Percentiles rank a stretch among this genome's conserved stretches.
Evolutionary conservation across 1,284 basidiomycete species (phyloP).

Genomic region (Cutaneotrichosporon cutaneum): DNA sequence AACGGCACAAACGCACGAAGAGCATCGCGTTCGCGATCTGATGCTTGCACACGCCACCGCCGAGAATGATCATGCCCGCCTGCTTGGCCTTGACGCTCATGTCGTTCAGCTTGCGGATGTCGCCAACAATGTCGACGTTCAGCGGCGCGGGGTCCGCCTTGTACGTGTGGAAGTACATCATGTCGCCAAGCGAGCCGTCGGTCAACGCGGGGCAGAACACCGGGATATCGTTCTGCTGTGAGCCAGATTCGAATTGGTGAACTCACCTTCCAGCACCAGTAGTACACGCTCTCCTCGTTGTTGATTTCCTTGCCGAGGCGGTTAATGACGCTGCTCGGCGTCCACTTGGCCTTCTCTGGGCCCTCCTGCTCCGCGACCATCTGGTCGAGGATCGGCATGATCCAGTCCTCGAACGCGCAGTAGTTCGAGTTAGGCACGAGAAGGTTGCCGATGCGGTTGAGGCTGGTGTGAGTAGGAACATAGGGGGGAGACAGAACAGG

Average conservation of each 20-base stretch:
- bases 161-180: constrained; percentile 99
- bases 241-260: background rate
- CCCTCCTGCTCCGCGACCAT: constrained; percentile 84
- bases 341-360: constrained; percentile 61
- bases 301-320: constrained; percentile 92
- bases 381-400: constrained; percentile 85
- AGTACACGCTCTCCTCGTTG: constrained; percentile 95
- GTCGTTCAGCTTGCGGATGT: constrained; percentile 91
- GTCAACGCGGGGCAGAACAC: constrained; percentile 98
- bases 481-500: background rate
- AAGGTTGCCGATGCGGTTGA: constrained; percentile 98
- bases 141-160: constrained; percentile 73
- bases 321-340: constrained; percentile 88
- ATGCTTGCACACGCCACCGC: constrained; percentile 98
- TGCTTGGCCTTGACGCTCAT: constrained; percentile 81
- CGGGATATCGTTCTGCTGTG: constrained; percentile 84
- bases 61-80: constrained; percentile 97
- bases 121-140: constrained; percentile 87
- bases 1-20: constrained; percentile 66
- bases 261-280: constrained; percentile 97
- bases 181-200: constrained; percentile 96
- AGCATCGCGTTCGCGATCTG: constrained; percentile 99
- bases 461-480: constrained; percentile 40
- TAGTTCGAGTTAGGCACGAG: constrained; percentile 98
- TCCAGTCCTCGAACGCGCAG: constrained; percentile 99